A percentile compares a stretch with the other conserved stretches of the same genome.
Evolutionary conservation across 2,329 filamentous ascomycete species (phyloP).

Genomic region (Stachybotrys echinatus): DNA sequence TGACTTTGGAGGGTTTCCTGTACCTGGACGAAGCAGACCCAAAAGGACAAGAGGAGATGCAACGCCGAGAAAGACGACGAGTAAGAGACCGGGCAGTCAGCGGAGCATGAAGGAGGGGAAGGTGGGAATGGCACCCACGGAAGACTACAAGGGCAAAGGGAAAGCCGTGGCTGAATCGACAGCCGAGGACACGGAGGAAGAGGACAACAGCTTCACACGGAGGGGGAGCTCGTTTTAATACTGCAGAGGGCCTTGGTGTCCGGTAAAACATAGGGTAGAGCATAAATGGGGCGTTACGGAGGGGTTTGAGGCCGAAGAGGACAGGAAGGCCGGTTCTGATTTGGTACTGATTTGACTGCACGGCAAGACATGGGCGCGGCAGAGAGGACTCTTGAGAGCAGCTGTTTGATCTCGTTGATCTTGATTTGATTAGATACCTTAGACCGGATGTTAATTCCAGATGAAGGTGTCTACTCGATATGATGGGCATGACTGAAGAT

Average conservation of each 20-base stretch:
- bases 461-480: neutral
- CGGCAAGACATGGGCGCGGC: neutral
- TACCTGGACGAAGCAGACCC: constrained; percentile 28
- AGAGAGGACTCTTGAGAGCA: neutral
- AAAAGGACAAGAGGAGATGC: constrained; percentile 19
- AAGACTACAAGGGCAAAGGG: constrained; percentile 38
- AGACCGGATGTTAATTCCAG: neutral
- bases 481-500: neutral
- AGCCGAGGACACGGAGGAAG: constrained; percentile 27
- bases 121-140: constrained; percentile 16
- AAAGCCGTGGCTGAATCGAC: constrained; percentile 36
- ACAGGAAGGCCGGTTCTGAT: neutral
- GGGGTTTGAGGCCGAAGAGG: neutral
- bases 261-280: neutral
- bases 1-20: constrained; percentile 19
- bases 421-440: neutral
- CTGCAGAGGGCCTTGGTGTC: constrained; percentile 9
- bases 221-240: constrained; percentile 38
- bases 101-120: constrained; percentile 37
- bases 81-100: constrained; percentile 31
- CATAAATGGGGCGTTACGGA: constrained; percentile 10
- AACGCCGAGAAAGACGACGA: constrained; percentile 19
- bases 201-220: constrained; percentile 17
- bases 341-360: neutral
- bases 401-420: neutral